Conservation (phyloP, 306 rosid species). For the Prunus kanzakura region DNA sequence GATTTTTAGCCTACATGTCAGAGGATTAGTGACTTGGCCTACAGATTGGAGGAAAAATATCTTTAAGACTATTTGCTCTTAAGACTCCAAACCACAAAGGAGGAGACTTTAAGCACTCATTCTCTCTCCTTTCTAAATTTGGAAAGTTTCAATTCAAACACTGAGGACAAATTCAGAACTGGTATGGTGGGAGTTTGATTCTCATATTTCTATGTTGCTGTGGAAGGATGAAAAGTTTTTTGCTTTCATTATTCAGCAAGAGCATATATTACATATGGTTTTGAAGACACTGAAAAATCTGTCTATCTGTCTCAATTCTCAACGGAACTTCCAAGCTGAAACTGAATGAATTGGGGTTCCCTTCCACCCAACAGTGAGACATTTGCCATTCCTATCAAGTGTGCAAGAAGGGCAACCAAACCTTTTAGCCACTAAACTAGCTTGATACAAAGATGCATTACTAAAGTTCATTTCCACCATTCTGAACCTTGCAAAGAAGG, state of each 20-base stretch:
- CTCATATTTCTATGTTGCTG: background rate
- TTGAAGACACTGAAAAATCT: background rate
- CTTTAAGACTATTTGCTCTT: background rate
- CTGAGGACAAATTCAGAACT: background rate
- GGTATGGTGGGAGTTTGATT: background rate
- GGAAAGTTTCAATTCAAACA: background rate
- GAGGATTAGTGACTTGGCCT: background rate
- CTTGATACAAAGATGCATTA: slow-evolving; percentile 56
- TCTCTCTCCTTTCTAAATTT: background rate
- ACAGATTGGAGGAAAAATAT: too few species aligned
- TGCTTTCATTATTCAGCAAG: background rate
- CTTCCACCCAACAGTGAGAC: slow-evolving; percentile 64
- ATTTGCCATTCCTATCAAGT: slow-evolving; percentile 40
- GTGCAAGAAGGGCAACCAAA: slow-evolving; percentile 44
- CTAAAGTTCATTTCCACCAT: slow-evolving; percentile 61
- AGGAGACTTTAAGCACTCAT: too few species aligned
- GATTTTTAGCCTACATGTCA: background rate
- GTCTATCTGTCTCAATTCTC: background rate
- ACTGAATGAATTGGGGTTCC: slow-evolving; percentile 66
- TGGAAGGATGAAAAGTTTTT: background rate
- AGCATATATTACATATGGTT: background rate
- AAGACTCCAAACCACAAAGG: background rate
- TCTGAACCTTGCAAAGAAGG: slow-evolving; percentile 56
- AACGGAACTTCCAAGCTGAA: slow-evolving; percentile 73
- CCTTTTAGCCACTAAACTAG: slow-evolving; percentile 39